Percentiles rank a stretch among this genome's conserved stretches.
These are phyloP conservation scores for Pyrus hybrid DNA, from an alignment of 331 rosid genomes.

Conservation along the genomic window DNA sequence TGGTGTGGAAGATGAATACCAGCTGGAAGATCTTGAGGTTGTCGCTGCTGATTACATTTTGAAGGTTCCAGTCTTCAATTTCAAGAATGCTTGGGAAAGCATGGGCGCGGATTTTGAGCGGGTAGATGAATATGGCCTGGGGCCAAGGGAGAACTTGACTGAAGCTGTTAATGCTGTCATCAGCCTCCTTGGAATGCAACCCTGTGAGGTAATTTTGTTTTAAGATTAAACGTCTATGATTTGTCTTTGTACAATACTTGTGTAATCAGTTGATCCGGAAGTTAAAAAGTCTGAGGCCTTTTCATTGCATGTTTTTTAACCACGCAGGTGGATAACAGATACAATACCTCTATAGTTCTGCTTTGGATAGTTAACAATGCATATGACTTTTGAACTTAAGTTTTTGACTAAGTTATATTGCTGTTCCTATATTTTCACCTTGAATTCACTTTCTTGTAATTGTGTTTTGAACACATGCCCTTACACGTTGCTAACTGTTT, in stretches of 20 bases:
- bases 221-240: constrained; percentile 3
- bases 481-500: not conserved
- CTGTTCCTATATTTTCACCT: not conserved
- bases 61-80: constrained; percentile 84
- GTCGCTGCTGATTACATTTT: constrained; percentile 87
- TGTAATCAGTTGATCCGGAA: no score
- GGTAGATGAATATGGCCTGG: constrained; percentile 93
- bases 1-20: constrained; percentile 97
- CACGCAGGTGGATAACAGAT: no score
- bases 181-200: constrained; percentile 94
- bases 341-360: not conserved
- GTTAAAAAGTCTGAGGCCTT: no score
- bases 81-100: constrained; percentile 93
- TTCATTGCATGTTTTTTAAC: no score
- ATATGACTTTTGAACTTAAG: not conserved
- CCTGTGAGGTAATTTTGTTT: constrained; percentile 77
- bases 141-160: constrained; percentile 84
- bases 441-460: not conserved
- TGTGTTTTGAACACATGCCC: not conserved
- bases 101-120: constrained; percentile 66
- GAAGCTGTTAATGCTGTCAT: constrained; percentile 85
- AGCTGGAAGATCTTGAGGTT: constrained; percentile 92
- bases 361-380: not conserved
- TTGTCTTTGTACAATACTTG: not conserved
- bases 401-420: not conserved